Conservation (phyloP, 768 basidiomycete genomes). For the Tylopilus balloui region DNA sequence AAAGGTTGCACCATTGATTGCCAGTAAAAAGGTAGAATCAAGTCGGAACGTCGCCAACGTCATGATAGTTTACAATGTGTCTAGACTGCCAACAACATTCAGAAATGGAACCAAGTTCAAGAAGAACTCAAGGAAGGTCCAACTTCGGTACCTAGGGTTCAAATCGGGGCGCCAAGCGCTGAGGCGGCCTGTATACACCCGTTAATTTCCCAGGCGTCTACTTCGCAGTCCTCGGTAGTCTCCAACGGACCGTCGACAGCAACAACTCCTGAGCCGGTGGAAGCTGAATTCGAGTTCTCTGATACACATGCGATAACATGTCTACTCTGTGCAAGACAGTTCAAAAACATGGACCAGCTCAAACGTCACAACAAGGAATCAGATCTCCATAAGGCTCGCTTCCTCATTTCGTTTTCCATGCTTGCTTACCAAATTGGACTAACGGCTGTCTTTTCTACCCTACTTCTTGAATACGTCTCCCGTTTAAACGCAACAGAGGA, state of each 20-base stretch:
- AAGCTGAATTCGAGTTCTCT: conserved; percentile 77
- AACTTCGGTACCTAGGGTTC: conserved; percentile 21
- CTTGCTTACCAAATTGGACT: conserved; percentile 28
- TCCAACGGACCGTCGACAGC: conserved; percentile 25
- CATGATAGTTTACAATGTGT: conserved; percentile 2
- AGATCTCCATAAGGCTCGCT: conserved; percentile 86
- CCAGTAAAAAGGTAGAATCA: conserved; percentile 71
- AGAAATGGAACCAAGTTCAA: conserved; percentile 96
- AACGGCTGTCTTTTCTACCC: conserved; percentile 18
- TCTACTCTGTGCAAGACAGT: conserved; percentile 87
- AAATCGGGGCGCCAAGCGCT: conserved; percentile 3
- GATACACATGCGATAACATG: conserved; percentile 75
- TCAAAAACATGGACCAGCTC: conserved; percentile 83
- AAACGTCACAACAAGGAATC: conserved; percentile 91
- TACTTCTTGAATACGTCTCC: background rate
- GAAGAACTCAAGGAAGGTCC: conserved; percentile 66
- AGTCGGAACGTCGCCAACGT: background rate
- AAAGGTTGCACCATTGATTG: conserved; percentile 77
- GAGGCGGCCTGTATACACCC: conserved; percentile 4
- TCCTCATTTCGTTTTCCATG: conserved; percentile 33
- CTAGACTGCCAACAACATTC: conserved; percentile 86
- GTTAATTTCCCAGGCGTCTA: conserved; percentile 6
- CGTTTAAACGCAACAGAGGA: conserved; percentile 56
- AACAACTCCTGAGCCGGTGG: conserved; percentile 39
- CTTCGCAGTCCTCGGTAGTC: conserved; percentile 9